Percentiles rank a stretch among this genome's conserved stretches.
Evolutionary conservation across 148 eudicot genomes (phyloP).

Genomic region (Oxyria digyna): DNA sequence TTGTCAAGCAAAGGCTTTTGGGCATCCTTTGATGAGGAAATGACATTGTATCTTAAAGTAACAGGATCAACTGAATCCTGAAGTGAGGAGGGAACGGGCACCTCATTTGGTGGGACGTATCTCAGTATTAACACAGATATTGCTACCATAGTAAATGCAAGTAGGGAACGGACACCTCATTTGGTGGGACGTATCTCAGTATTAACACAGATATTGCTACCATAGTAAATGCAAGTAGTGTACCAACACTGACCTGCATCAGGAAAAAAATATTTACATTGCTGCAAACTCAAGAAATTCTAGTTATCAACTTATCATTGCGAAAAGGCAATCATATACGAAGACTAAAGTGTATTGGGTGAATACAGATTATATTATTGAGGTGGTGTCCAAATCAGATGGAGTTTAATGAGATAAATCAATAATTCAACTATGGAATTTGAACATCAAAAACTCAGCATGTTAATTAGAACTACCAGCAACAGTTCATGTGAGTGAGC

Average conservation of each 20-base stretch:
- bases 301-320: not conserved
- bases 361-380: too few relatives aligned
- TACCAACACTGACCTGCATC: constrained; percentile 90
- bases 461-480: too few relatives aligned
- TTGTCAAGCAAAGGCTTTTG: constrained; percentile 30
- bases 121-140: constrained; percentile 74
- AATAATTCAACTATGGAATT: too few relatives aligned
- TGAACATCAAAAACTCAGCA: too few relatives aligned
- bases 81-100: constrained; percentile 75
- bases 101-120: constrained; percentile 87
- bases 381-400: too few relatives aligned
- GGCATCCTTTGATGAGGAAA: constrained; percentile 17
- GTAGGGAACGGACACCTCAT: constrained; percentile 69
- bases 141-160: constrained; percentile 92
- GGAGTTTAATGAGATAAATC: too few relatives aligned
- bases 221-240: constrained; percentile 92
- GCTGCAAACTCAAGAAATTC: not conserved
- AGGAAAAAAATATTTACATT: not conserved
- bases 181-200: constrained; percentile 87
- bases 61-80: constrained; percentile 63
- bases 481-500: too few relatives aligned
- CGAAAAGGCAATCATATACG: too few relatives aligned
- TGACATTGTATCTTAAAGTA: constrained; percentile 24
- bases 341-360: too few relatives aligned
- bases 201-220: constrained; percentile 81